A percentile compares a stretch with the other conserved stretches of the same genome.
Evolutionary conservation across 179 eudicot species (phyloP).

Genomic region (Silene coronaria): DNA sequence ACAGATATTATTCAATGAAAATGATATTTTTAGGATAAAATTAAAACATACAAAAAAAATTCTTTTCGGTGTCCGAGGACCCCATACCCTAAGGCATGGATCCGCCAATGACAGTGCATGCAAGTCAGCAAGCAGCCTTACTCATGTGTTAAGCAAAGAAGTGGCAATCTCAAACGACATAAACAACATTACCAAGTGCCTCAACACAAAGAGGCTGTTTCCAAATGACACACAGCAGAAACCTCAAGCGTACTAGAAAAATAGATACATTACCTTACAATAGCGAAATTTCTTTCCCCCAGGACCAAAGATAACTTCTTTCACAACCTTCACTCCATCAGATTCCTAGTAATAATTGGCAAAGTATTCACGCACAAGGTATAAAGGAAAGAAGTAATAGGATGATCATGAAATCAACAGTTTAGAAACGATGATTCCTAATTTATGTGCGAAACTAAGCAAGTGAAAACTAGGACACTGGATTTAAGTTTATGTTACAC

Average conservation of each 20-base stretch:
- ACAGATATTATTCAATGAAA: too few species aligned
- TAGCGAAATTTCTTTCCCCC: slow-evolving; percentile 73
- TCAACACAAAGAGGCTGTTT: too few species aligned
- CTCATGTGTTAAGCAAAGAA: too few species aligned
- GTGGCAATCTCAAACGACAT: too few species aligned
- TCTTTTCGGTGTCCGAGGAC: too few species aligned
- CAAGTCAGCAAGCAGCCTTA: neutral
- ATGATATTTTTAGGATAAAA: too few species aligned
- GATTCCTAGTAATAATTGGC: slow-evolving; percentile 45
- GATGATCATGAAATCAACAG: neutral
- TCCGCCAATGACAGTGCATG: too few species aligned
- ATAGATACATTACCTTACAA: slow-evolving; percentile 63
- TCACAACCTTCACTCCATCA: slow-evolving; percentile 75
- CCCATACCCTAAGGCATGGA: too few species aligned
- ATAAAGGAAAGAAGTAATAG: neutral
- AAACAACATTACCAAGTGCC: too few species aligned
- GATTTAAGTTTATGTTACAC: neutral
- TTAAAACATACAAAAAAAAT: too few species aligned
- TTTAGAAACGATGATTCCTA: neutral
- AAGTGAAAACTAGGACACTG: neutral
- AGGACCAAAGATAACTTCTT: slow-evolving; percentile 61
- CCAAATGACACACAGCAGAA: neutral
- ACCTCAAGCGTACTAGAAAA: neutral
- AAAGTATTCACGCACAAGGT: neutral
- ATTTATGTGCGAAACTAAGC: neutral